phyloP scores from a whole-genome alignment of 2,329 filamentous ascomycete genomes.

The Colletotrichum incanum region DNA sequence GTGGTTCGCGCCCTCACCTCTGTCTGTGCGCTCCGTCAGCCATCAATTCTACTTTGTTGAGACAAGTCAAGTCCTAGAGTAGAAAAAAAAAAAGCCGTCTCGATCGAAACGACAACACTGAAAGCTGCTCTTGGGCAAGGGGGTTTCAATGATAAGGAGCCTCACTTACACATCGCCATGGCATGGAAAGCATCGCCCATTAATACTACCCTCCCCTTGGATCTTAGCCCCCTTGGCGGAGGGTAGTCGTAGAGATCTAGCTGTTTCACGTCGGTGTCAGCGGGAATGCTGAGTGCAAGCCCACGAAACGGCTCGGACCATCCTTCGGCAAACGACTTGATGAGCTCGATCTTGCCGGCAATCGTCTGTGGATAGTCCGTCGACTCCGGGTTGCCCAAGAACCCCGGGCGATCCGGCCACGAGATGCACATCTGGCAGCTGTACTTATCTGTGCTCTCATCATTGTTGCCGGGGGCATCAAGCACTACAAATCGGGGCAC shows the following conservation, averaged over 20 bases:
- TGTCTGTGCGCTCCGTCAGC: constrained; percentile 55
- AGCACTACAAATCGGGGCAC: constrained; percentile 55
- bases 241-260: constrained; percentile 66
- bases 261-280: constrained; percentile 59
- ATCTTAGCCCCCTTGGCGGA: constrained; percentile 55
- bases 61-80: neutral
- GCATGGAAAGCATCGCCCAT: constrained; percentile 71
- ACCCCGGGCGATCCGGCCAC: constrained; percentile 62
- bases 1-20: constrained; percentile 72
- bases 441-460: constrained; percentile 52
- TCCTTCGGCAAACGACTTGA: constrained; percentile 59
- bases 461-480: constrained; percentile 62
- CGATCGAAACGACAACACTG: neutral
- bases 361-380: constrained; percentile 59
- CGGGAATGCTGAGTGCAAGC: constrained; percentile 58
- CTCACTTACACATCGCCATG: constrained; percentile 73
- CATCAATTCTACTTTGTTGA: constrained; percentile 1
- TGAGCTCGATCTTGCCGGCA: constrained; percentile 56
- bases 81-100: neutral
- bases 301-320: constrained; percentile 67
- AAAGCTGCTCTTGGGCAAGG: neutral
- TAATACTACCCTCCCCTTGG: constrained; percentile 60
- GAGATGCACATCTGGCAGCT: constrained; percentile 66
- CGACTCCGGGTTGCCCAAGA: constrained; percentile 48
- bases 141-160: neutral